phyloP scores from a whole-genome alignment of 495 filamentous ascomycete species.

The Haplographium delicatum region DNA sequence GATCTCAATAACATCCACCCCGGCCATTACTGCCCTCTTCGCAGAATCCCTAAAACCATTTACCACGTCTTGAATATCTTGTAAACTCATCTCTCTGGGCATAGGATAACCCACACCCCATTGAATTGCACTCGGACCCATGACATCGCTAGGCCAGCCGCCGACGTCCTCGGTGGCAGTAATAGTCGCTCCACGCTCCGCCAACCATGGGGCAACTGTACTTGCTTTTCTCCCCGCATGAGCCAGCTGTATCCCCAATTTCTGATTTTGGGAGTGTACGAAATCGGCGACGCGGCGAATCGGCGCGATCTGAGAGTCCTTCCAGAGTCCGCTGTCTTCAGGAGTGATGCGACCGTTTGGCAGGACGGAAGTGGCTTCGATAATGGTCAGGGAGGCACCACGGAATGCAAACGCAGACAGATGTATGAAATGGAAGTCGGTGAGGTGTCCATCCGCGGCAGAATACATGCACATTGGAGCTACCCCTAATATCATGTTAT shows the following conservation, averaged over 20 bases:
- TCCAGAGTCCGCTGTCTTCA: constrained; percentile 65
- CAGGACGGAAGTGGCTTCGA: constrained; percentile 64
- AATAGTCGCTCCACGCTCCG: constrained; percentile 29
- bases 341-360: constrained; percentile 68
- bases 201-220: constrained; percentile 57
- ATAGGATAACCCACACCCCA: constrained; percentile 35
- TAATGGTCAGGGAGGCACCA: constrained; percentile 58
- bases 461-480: constrained; percentile 69
- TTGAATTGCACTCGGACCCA: constrained; percentile 45
- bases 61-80: constrained; percentile 60
- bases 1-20: constrained; percentile 65
- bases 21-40: constrained; percentile 55
- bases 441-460: constrained; percentile 60
- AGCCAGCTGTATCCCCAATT: constrained; percentile 66
- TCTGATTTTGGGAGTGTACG: constrained; percentile 56
- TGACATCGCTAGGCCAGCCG: constrained; percentile 66
- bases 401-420: constrained; percentile 51
- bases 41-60: constrained; percentile 56
- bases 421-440: constrained; percentile 62
- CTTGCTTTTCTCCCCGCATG: constrained; percentile 74
- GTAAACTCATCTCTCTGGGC: constrained; percentile 53
- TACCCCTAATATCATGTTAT: constrained; percentile 21
- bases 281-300: constrained; percentile 58
- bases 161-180: constrained; percentile 47
- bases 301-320: constrained; percentile 60